A percentile compares a stretch with the other conserved stretches of the same genome.
Evolutionary conservation across 2,329 filamentous ascomycete species (phyloP).

Genomic region (Sporothrix protearum): DNA sequence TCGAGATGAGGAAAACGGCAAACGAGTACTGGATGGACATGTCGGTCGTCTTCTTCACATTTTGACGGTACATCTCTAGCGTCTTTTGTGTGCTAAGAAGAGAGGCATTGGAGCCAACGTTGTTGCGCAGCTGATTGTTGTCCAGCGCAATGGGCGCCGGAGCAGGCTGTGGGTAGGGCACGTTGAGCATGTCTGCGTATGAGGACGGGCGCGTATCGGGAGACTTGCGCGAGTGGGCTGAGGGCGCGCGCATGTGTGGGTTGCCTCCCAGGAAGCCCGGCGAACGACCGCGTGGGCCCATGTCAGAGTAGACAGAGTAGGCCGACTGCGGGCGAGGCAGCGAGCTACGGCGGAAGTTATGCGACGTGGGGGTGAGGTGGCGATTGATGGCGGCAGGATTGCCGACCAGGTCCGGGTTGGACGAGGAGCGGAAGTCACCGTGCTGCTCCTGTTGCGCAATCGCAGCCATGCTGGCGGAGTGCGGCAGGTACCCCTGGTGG

Average conservation of each 20-base stretch:
- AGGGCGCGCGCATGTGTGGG: conserved; percentile 47
- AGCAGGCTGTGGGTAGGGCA: conserved; percentile 75
- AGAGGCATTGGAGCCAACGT: conserved; percentile 84
- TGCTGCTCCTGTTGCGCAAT: conserved; percentile 34
- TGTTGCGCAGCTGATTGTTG: conserved; percentile 74
- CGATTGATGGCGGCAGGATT: conserved; percentile 52
- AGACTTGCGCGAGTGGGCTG: conserved; percentile 51
- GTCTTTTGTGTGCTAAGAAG: conserved; percentile 89
- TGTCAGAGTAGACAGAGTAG: conserved; percentile 71
- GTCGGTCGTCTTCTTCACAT: conserved; percentile 96
- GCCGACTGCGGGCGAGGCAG: conserved; percentile 69
- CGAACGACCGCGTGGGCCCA: conserved; percentile 60
- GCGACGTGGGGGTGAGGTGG: conserved; percentile 59
- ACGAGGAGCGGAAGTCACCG: conserved; percentile 46
- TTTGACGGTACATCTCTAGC: conserved; percentile 93
- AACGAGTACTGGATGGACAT: conserved; percentile 91
- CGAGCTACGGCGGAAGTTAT: conserved; percentile 53
- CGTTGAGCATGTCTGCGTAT: conserved; percentile 59
- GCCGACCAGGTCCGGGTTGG: conserved; percentile 53
- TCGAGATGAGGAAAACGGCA: conserved; percentile 87
- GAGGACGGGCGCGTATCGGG: conserved; percentile 53
- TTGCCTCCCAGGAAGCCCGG: conserved; percentile 43
- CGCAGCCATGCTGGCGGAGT: conserved; percentile 7
- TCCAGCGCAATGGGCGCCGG: conserved; percentile 67
- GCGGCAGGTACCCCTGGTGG: conserved; percentile 46